These are phyloP conservation scores for Tulasnella sp. DNA, from an alignment of 768 basidiomycete genomes.

Conservation along the genomic window DNA sequence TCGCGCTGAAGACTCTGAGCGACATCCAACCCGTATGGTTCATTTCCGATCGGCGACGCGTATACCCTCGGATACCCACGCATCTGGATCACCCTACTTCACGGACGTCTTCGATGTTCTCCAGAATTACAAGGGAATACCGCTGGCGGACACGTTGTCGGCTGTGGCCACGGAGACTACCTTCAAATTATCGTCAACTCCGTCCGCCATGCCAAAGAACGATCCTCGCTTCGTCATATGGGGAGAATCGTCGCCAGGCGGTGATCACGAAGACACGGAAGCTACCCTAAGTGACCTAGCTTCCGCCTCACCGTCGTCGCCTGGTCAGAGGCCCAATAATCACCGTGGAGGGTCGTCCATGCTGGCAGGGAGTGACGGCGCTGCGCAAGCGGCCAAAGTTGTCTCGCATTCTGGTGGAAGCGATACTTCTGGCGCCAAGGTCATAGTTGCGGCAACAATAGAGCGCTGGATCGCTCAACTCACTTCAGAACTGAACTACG, in stretches of 20 bases:
- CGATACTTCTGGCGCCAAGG: conserved; percentile 24
- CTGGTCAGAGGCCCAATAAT: neutral
- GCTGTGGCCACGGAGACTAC: conserved; percentile 51
- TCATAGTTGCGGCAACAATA: conserved; percentile 81
- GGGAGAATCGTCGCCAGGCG: conserved; percentile 45
- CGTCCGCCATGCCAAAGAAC: conserved; percentile 49
- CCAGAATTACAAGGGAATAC: conserved; percentile 68
- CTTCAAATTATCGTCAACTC: conserved; percentile 41
- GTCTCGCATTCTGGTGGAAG: neutral
- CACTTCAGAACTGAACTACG: conserved; percentile 75
- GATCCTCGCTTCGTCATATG: conserved; percentile 89
- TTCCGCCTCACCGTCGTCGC: conserved; percentile 12
- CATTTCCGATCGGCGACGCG: neutral
- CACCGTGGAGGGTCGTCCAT: conserved; percentile 2
- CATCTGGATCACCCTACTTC: conserved; percentile 37
- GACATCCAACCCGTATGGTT: neutral
- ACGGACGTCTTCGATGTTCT: conserved; percentile 70
- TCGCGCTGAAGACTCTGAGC: conserved; percentile 24
- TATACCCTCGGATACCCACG: conserved; percentile 6
- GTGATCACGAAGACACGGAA: conserved; percentile 26
- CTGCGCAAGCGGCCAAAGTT: neutral
- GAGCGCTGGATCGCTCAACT: conserved; percentile 90
- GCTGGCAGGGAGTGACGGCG: neutral
- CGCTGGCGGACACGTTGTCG: conserved; percentile 53
- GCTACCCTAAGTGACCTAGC: conserved; percentile 15